phyloP scores from a whole-genome alignment of 1,284 basidiomycete genomes.

The Trametes sp. region DNA sequence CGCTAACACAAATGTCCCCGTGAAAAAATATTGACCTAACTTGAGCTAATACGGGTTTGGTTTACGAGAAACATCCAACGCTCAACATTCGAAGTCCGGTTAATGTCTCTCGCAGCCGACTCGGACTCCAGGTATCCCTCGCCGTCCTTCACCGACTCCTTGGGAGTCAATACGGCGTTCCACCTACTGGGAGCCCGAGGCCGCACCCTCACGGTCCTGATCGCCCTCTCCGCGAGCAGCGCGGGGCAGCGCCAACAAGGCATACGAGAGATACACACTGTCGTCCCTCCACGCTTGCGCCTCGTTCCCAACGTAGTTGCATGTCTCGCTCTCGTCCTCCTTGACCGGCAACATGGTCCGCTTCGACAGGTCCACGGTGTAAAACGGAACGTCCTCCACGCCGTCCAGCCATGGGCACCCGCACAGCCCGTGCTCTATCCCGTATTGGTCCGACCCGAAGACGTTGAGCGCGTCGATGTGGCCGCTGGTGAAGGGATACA shows the following conservation, averaged over 20 bases:
- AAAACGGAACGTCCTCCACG: conserved; percentile 37
- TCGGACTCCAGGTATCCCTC: too few species aligned
- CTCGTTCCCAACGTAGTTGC: conserved; percentile 39
- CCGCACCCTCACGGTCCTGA: too few species aligned
- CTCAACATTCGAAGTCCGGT: too few species aligned
- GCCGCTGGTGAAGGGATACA: conserved; percentile 39
- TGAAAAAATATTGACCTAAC: too few species aligned
- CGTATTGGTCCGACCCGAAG: background rate
- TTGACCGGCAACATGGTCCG: conserved; percentile 28
- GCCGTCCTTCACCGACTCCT: too few species aligned
- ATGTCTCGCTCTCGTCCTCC: conserved; percentile 24
- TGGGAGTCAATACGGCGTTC: too few species aligned
- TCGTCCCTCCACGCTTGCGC: conserved; percentile 34
- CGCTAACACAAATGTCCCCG: too few species aligned
- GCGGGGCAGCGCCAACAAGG: conserved; percentile 30
- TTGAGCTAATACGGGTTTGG: too few species aligned
- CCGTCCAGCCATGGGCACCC: conserved; percentile 24
- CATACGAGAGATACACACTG: conserved; percentile 43
- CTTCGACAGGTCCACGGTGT: conserved; percentile 24
- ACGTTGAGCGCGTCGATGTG: conserved; percentile 33
- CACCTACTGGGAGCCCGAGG: too few species aligned
- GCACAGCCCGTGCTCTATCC: background rate
- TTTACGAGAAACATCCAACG: too few species aligned
- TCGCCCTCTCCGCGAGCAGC: too few species aligned
- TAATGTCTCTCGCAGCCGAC: too few species aligned